phyloP scores from a whole-genome alignment of 495 filamentous ascomycete genomes.

The Trichocladium uniseriatum region DNA sequence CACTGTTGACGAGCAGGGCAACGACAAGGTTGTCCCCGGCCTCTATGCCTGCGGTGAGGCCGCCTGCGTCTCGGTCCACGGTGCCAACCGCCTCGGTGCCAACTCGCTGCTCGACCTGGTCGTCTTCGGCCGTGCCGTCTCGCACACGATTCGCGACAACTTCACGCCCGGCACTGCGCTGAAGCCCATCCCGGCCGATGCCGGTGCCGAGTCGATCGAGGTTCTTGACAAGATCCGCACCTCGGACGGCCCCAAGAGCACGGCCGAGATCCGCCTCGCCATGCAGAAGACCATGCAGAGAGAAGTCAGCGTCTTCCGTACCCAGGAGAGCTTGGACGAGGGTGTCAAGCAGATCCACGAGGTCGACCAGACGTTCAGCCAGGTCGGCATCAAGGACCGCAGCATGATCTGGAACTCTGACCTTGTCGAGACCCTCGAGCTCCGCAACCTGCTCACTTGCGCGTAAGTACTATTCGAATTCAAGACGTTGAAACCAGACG shows the following conservation, averaged over 20 bases:
- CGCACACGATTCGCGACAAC: slow-evolving; percentile 88
- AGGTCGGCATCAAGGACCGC: slow-evolving; percentile 90
- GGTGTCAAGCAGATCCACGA: slow-evolving; percentile 71
- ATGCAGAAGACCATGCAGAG: slow-evolving; percentile 99
- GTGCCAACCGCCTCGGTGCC: slow-evolving; percentile 92
- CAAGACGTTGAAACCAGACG: not conserved
- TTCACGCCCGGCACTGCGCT: slow-evolving; percentile 70
- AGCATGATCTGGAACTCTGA: slow-evolving; percentile 99
- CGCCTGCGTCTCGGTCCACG: slow-evolving; percentile 94
- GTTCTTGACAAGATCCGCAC: slow-evolving; percentile 79
- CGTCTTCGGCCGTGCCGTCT: slow-evolving; percentile 93
- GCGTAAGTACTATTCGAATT: slow-evolving; percentile 55
- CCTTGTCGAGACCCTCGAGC: slow-evolving; percentile 87
- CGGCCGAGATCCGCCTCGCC: slow-evolving; percentile 73
- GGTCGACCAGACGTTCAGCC: slow-evolving; percentile 67
- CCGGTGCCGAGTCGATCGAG: slow-evolving; percentile 76
- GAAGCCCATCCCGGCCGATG: slow-evolving; percentile 67
- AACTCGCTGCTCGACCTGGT: slow-evolving; percentile 96
- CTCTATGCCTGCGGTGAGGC: slow-evolving; percentile 96
- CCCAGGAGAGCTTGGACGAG: slow-evolving; percentile 77
- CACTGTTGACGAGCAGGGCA: slow-evolving; percentile 68
- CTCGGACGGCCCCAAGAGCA: slow-evolving; percentile 74
- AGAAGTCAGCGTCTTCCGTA: slow-evolving; percentile 95
- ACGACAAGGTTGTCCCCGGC: slow-evolving; percentile 91
- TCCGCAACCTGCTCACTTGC: slow-evolving; percentile 89